Base-by-base conservation (phyloP, 1,284 basidiomycete genomes). In the Microbotryum lychnidis-dioicae region DNA sequence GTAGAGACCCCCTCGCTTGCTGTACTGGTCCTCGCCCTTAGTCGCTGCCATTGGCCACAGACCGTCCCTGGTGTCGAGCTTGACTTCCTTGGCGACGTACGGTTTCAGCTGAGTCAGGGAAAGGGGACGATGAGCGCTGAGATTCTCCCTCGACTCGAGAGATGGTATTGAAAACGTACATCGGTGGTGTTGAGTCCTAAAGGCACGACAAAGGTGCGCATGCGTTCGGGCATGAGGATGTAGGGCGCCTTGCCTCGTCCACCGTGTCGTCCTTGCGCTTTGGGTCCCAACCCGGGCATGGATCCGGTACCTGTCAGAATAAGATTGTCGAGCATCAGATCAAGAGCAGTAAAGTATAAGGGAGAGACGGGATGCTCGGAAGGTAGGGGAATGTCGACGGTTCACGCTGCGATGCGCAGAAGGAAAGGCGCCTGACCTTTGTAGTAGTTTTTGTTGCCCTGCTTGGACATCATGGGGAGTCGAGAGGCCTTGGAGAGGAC, bases 371-470 rank as follows among this genome's bases (percentile, higher is more conserved):
- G 42, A 18, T 57, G 25, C 3, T 57, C 42, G 29, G 42, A 16
- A 27, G 8, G 31, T 31, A 31, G 8, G 20, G 25, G 4, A 23
- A 18, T 50, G 48, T 5, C 37, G 37, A 42, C 31, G 12, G 37
- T 42, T 42, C 12, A 18, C 37, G 37, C 12, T 42, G 29, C 29
- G 23, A 27, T 27, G 50, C n/a, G 20, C 10, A 31, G 16, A 45
- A 14, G 18, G 20, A 55, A 37, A 29, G 7, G 23, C 16, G 3
- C 74, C 76, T 44, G 12, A 86, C 91, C 91, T 76, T 94, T 96
- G 81, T 93, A 94, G 74, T 81, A 94, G 75, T 94, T 89, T 72
- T 93, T 94, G 79, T 92, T 93, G 21, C 83, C 91, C 56, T 84
- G 78, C 75, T 94, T 94, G 0, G 87, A 80, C 0, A 86, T 91